Conservation (phyloP, 1,284 basidiomycete genomes). For the Leccinum pallidistipes region DNA sequence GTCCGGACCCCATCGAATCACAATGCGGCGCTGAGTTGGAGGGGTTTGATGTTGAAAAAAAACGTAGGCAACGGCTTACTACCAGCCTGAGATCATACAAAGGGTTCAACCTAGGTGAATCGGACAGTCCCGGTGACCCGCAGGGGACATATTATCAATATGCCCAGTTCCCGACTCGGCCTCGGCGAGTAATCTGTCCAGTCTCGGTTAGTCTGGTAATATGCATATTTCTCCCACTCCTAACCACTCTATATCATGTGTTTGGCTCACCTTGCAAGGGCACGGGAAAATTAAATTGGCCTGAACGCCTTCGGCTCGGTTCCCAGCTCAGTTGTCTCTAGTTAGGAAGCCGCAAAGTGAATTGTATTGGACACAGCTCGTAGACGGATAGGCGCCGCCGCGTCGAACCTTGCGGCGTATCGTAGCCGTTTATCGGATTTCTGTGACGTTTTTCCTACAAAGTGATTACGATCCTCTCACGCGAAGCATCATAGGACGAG, state of each 20-base stretch:
- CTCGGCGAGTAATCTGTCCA: background rate
- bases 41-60: background rate
- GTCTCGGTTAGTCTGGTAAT: background rate
- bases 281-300: background rate
- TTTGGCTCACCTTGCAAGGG: background rate
- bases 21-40: background rate
- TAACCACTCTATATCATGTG: background rate
- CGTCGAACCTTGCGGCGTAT: background rate
- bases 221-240: background rate
- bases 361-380: background rate
- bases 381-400: background rate
- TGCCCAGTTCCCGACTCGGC: background rate
- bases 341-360: background rate
- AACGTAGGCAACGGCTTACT: background rate
- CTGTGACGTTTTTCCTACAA: background rate
- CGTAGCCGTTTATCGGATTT: background rate
- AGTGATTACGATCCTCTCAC: slow-evolving; percentile 4
- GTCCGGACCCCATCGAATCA: background rate
- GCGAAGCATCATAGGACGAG: background rate
- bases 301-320: background rate
- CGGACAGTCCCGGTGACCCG: background rate
- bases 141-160: background rate
- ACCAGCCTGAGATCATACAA: background rate
- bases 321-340: background rate
- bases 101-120: background rate